A percentile compares a stretch with the other conserved stretches of the same genome.
phyloP scores from a whole-genome alignment of 1,139 yeast genomes.

The Candida albicans region DNA sequence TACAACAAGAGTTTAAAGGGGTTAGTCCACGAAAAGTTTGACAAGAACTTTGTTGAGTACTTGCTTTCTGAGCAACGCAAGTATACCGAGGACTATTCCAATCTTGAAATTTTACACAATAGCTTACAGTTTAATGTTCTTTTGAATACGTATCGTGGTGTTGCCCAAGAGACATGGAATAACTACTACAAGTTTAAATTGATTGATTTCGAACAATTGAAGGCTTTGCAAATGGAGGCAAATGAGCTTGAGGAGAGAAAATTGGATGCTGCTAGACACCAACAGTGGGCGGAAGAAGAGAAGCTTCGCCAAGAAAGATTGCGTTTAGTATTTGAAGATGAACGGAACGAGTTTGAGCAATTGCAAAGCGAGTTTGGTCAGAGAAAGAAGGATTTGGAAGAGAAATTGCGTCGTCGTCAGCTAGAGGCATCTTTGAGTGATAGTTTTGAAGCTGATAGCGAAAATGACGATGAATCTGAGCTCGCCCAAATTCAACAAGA shows the following conservation, averaged over 20 bases:
- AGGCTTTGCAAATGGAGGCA: conserved; percentile 22
- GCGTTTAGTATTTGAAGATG: conserved; percentile 12
- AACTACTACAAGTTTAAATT: conserved; percentile 40
- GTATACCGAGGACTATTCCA: conserved; percentile 38
- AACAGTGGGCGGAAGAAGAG: conserved; percentile 22
- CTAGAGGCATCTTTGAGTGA: conserved; percentile 18
- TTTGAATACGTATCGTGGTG: conserved; percentile 41
- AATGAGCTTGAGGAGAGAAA: conserved; percentile 14
- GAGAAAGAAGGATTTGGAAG: conserved; percentile 14
- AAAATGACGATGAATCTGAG: conserved; percentile 7
- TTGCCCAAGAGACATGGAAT: conserved; percentile 42
- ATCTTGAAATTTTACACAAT: conserved; percentile 47
- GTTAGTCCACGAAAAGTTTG: conserved; percentile 36
- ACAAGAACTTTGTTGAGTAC: conserved; percentile 32
- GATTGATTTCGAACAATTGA: conserved; percentile 42
- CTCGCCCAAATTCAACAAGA: conserved; percentile 6
- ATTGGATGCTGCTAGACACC: conserved; percentile 10
- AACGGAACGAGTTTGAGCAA: conserved; percentile 16
- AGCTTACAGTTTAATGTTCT: conserved; percentile 43
- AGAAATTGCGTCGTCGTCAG: conserved; percentile 15
- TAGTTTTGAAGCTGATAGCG: conserved; percentile 16
- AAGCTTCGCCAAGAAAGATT: conserved; percentile 21
- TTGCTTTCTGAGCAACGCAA: conserved; percentile 30
- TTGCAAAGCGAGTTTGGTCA: conserved; percentile 15
- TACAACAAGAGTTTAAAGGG: conserved; percentile 37